A percentile compares a stretch with the other conserved stretches of the same genome.
Evolutionary conservation across 2,329 filamentous ascomycete species (phyloP).

Genomic region (Pseudocercospora musae): DNA sequence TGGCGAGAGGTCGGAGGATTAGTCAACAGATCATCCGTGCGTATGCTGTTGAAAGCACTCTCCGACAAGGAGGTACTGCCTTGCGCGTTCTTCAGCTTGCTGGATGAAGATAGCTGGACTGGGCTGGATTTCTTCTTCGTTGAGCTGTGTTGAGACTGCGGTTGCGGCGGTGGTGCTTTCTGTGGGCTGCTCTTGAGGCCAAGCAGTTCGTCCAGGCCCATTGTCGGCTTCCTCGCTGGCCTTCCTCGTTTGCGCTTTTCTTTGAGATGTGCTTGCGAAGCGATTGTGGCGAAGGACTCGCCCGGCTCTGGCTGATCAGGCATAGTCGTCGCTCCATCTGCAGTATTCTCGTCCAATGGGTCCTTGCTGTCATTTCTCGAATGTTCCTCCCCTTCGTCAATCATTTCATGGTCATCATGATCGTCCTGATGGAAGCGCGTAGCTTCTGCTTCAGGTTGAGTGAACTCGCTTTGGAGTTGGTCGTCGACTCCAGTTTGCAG

Average conservation of each 20-base stretch:
- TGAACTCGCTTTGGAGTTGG: conserved; percentile 23
- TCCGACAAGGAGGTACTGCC: conserved; percentile 6
- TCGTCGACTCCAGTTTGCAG: conserved; percentile 16
- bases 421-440: conserved; percentile 23
- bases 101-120: conserved; percentile 9
- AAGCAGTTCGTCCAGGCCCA: conserved; percentile 30
- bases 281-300: conserved; percentile 30
- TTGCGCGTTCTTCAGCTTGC: conserved; percentile 21
- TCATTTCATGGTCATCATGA: conserved; percentile 13
- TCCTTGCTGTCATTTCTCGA: conserved; percentile 13
- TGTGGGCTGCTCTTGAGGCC: conserved; percentile 26
- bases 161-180: conserved; percentile 10
- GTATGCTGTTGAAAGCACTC: not conserved
- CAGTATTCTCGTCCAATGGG: conserved; percentile 16
- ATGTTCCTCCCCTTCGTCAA: conserved; percentile 12
- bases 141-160: not conserved
- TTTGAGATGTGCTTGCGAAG: conserved; percentile 25
- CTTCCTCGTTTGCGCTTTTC: conserved; percentile 12
- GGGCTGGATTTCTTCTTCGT: conserved; percentile 9
- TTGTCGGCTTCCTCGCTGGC: conserved; percentile 21
- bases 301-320: conserved; percentile 28
- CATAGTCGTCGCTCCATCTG: not conserved
- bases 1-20: not conserved
- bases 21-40: not conserved
- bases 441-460: conserved; percentile 28